phyloP scores from a whole-genome alignment of 164 flowering plant genomes.

The Hamamelis virginiana region DNA sequence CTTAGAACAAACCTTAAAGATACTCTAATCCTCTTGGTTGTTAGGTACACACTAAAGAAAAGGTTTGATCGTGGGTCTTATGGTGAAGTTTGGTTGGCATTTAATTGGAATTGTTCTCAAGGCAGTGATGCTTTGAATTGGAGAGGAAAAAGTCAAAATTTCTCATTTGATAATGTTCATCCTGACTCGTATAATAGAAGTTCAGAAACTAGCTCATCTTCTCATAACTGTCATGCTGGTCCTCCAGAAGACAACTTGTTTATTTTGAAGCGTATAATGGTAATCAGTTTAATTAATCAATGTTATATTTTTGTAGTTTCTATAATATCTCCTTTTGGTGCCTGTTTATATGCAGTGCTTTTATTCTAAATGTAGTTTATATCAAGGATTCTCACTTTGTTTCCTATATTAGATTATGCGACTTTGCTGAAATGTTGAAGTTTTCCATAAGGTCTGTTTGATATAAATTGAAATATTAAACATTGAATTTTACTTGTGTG shows the following conservation, averaged over 20 bases:
- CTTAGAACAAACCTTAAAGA: neutral
- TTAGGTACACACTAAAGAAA: constrained; percentile 76
- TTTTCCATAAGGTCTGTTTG: too few relatives aligned
- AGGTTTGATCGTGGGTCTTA: constrained; percentile 90
- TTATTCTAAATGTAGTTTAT: neutral
- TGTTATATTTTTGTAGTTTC: neutral
- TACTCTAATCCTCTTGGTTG: constrained; percentile 1
- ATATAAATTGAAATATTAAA: too few relatives aligned
- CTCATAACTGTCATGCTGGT: constrained; percentile 27
- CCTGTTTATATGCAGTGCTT: neutral
- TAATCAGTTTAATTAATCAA: constrained; percentile 25
- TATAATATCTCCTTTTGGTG: neutral
- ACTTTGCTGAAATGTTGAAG: too few relatives aligned
- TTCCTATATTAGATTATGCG: too few relatives aligned
- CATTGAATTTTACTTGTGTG: too few relatives aligned
- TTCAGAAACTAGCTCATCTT: constrained; percentile 28
- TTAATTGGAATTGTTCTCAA: constrained; percentile 74
- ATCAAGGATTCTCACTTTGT: too few relatives aligned
- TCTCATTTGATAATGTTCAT: constrained; percentile 15
- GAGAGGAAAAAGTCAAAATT: constrained; percentile 27
- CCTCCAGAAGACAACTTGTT: constrained; percentile 42
- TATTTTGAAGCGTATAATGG: constrained; percentile 96
- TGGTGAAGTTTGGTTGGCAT: constrained; percentile 99
- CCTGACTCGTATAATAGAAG: constrained; percentile 21
- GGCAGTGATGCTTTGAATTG: constrained; percentile 29